Evolutionary conservation across 306 rosid species (phyloP), one percentile per base, ranked within the genome.

Genomic region (Cucurbita pepo): DNA sequence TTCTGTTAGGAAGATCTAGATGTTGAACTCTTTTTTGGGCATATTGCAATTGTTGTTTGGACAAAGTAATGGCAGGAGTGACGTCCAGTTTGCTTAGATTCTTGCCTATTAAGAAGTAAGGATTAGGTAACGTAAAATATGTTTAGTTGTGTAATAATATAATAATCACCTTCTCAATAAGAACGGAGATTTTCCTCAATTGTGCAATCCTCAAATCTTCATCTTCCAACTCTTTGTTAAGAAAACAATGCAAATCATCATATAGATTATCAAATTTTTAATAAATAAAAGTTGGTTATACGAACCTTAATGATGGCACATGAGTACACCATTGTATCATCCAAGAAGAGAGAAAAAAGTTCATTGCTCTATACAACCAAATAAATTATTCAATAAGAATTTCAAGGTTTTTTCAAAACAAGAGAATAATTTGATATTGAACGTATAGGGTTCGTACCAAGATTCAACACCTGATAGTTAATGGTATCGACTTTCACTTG

Each of bases 321-420:
- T 25, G 98, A 90, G 75, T 88, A 90, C 25, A 88, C 83, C 95
- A 90, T 92, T 53, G 95, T 82, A 59, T 90, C 92, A 21, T 88
- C 97, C 87, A 92, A 77, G 88, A 92, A 86, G 44, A 88, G 80
- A n/a, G 92, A 84, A 71, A 92, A 92, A 62, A 92, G 91, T 41
- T 90, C 92, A 76, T 88, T 92, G 79, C 95, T 92, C 97, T 48
- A 13, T 47, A 47, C 11, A 14, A 14, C n/a, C 6, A 50, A 14
- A 10, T 47, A 2, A 13, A 50, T 13, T 13, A 25, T 25, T 25
- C 30, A 50, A 50, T 50, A 13, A 13, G 30, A 25, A 25, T 25
- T 1, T 25, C 1, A 1, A 25, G 1, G 30, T 25, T 25, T 1
- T 25, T 25, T 1, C 30, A 1, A 25, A 25, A 25, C 30, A 25